A percentile compares a stretch with the other conserved stretches of the same genome.
Evolutionary conservation across 192 early-diverging fungal genomes (phyloP).

Genomic region (Coemansia sp.): DNA sequence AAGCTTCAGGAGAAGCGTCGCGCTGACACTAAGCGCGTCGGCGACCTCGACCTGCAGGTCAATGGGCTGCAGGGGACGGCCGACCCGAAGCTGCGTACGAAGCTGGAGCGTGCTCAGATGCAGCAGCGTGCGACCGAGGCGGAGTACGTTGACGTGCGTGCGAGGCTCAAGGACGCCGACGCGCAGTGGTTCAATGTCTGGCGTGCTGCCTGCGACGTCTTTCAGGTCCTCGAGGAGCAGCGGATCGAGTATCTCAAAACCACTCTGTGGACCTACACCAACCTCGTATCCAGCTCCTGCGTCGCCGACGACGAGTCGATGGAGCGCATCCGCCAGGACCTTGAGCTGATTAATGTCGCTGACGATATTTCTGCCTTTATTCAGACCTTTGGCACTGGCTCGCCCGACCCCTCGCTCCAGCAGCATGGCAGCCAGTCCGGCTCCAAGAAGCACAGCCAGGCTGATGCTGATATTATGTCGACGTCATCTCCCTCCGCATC

Average conservation of each 20-base stretch:
- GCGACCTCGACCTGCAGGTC: conserved; percentile 50
- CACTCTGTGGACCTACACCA: conserved; percentile 71
- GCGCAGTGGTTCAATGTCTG: neutral
- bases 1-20: conserved; percentile 56
- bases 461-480: conserved; percentile 19
- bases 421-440: neutral
- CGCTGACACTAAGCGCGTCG: conserved; percentile 21
- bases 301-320: conserved; percentile 77
- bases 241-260: conserved; percentile 70
- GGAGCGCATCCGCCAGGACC: conserved; percentile 67
- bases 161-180: conserved; percentile 49
- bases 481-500: conserved; percentile 34
- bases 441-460: no score
- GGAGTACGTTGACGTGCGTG: conserved; percentile 41
- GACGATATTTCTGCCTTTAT: conserved; percentile 70
- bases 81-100: conserved; percentile 46
- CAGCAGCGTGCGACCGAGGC: conserved; percentile 45
- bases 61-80: conserved; percentile 44
- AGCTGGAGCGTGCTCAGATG: conserved; percentile 50
- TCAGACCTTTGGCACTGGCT: conserved; percentile 64
- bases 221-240: conserved; percentile 67
- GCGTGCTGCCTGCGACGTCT: neutral
- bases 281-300: conserved; percentile 70
- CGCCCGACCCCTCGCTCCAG: conserved; percentile 29
- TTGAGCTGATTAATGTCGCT: conserved; percentile 67